Percentiles rank a stretch among this genome's conserved stretches.
phyloP scores from a whole-genome alignment of 805 yeast species.

The Zygosaccharomyces kombuchaensis region DNA sequence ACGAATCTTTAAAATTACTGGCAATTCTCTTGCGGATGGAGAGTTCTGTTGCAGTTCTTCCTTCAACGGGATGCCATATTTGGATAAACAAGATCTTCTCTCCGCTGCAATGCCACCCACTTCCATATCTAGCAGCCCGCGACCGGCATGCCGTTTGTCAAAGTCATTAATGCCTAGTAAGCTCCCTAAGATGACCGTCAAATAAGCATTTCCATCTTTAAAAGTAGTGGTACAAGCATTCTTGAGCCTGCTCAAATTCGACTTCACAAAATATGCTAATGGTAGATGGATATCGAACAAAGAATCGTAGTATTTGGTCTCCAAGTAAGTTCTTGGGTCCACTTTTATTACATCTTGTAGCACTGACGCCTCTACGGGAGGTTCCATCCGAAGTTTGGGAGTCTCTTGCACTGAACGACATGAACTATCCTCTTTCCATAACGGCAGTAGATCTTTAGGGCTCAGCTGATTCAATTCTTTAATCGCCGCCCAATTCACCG shows the following conservation, averaged over 20 bases:
- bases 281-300: conserved; percentile 37
- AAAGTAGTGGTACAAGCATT: conserved; percentile 38
- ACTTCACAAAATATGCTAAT: conserved; percentile 43
- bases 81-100: conserved; percentile 19
- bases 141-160: conserved; percentile 39
- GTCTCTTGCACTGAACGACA: background rate
- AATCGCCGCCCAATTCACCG: background rate
- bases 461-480: conserved; percentile 9
- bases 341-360: background rate
- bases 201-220: conserved; percentile 15
- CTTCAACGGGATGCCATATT: conserved; percentile 6
- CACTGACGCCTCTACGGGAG: conserved; percentile 5
- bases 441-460: conserved; percentile 11
- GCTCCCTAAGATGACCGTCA: conserved; percentile 30
- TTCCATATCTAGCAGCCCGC: conserved; percentile 20
- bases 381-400: conserved; percentile 10
- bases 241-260: conserved; percentile 44
- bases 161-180: conserved; percentile 38
- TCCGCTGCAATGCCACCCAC: conserved; percentile 24
- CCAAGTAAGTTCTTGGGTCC: conserved; percentile 27
- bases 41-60: conserved; percentile 15
- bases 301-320: conserved; percentile 35
- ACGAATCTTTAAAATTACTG: conserved; percentile 44
- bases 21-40: conserved; percentile 27
- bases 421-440: conserved; percentile 13